A percentile compares a stretch with the other conserved stretches of the same genome.
These are phyloP conservation scores for Cucurbita pepo DNA, from an alignment of 306 rosid species.

Conservation along the genomic window DNA sequence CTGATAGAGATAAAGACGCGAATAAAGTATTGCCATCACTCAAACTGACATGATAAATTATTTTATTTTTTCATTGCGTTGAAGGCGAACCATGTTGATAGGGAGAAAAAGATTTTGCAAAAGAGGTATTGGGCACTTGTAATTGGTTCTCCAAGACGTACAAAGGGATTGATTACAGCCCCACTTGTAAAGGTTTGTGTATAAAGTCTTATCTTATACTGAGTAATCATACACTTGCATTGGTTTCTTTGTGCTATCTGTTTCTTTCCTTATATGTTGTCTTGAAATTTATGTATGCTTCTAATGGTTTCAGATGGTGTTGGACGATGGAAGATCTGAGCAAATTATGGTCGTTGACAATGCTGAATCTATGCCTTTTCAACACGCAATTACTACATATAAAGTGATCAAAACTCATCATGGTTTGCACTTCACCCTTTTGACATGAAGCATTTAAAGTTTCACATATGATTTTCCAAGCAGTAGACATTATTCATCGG, in stretches of 20 bases:
- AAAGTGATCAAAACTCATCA: constrained; percentile 45
- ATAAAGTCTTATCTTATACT: background rate
- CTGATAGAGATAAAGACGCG: background rate
- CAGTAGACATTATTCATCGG: background rate
- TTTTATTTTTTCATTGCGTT: constrained; percentile 1
- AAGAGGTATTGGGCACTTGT: constrained; percentile 80
- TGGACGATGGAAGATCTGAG: constrained; percentile 72
- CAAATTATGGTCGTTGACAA: constrained; percentile 37
- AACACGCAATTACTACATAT: constrained; percentile 72
- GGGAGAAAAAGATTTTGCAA: constrained; percentile 37
- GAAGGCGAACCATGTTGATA: constrained; percentile 17
- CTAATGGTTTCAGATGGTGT: constrained; percentile 47
- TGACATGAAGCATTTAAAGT: background rate
- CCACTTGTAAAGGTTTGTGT: constrained; percentile 68
- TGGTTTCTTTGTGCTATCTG: background rate
- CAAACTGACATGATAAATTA: background rate
- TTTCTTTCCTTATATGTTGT: background rate
- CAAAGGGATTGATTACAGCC: constrained; percentile 50
- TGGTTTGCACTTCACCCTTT: constrained; percentile 36
- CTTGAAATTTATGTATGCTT: constrained; percentile 1
- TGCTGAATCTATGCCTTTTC: constrained; percentile 30
- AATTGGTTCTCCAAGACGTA: constrained; percentile 70
- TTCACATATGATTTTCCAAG: background rate
- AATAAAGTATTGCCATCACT: background rate
- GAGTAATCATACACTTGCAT: background rate